Base-by-base conservation (phyloP, 2,329 filamentous ascomycete species). In the Clonostachys rosea region DNA sequence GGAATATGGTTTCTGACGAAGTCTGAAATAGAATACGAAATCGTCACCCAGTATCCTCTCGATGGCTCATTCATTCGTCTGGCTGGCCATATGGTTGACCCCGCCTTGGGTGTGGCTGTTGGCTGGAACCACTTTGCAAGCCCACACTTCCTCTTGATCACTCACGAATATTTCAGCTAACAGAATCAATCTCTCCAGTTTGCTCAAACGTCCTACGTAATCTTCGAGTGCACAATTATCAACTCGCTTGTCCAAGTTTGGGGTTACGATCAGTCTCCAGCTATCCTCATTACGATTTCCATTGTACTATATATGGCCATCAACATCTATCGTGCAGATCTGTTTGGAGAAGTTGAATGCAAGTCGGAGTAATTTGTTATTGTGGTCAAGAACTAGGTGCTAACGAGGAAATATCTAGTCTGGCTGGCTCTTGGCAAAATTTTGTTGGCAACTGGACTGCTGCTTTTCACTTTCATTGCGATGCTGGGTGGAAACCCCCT, bases 401-500 rank as follows among this genome's bases (percentile, higher is more conserved):
- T 30, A 30, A 30, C 8, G 24, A 30, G 24, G 8, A 30, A 9
- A 30, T 30, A 30, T 30, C 4, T 30, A 30, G 24, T 30, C 4
- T 30, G 24, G 24, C 24, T 30, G 24, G 24, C 24, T 30, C 24
- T 30, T 3, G 24, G 24, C 33, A 46, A 46, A 16, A 24, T 46
- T 34, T 8, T 46, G 14, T 24, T 46, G 13, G 44, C 44, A 39
- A 9, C 14, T 46, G 44, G 44, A 12, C 44, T 46, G 12, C 17
- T 46, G 39, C 34, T 40, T 8, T 48, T 48, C 42, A 48, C 46
- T 12, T 40, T 48, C 18, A 10, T 48, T 24, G 30, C 36, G 14
- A 48, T 48, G 46, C 18, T 44, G 6, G 46, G 46, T 6, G 46
- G 46, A 12, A 48, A 48, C 16, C 46, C 46, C 10, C 41, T 40